phyloP scores from a whole-genome alignment of 208 protist species.

The Crithidia acanthocephali region DNA sequence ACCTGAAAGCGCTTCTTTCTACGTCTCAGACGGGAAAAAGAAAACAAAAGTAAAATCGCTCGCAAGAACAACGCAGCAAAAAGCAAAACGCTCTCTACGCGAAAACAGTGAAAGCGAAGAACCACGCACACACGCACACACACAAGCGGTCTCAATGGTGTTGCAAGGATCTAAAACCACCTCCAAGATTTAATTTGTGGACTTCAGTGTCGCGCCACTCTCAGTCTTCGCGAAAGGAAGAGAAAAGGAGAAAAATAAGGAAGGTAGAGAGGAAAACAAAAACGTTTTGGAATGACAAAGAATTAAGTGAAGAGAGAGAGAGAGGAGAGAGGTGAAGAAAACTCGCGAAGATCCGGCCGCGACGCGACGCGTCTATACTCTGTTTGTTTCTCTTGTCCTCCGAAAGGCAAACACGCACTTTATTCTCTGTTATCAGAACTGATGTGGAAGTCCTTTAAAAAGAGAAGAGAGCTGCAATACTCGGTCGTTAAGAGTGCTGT shows the following conservation, averaged over 20 bases:
- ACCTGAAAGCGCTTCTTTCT: too few species aligned
- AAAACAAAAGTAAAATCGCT: neutral
- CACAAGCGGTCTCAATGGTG: too few species aligned
- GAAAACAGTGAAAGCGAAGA: neutral
- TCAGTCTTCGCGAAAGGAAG: neutral
- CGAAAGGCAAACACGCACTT: neutral
- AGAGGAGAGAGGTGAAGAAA: conserved; percentile 2
- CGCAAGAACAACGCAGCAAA: neutral
- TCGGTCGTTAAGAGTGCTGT: too few species aligned
- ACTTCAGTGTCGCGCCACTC: neutral
- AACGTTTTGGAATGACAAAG: neutral
- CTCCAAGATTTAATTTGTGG: too few species aligned
- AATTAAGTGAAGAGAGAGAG: conserved; percentile 4
- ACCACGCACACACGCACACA: too few species aligned
- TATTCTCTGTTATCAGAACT: neutral
- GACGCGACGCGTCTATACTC: conserved; percentile 13
- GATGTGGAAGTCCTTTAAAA: too few species aligned
- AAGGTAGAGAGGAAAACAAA: neutral
- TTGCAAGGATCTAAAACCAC: too few species aligned
- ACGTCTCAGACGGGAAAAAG: neutral
- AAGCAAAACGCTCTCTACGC: too few species aligned
- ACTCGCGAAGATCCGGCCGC: conserved; percentile 14
- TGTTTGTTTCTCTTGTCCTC: neutral
- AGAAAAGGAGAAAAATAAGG: neutral
- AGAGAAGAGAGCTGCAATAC: too few species aligned